phyloP scores from a whole-genome alignment of 352 stramenopile species.

The Globisporangium megalacanthum region DNA sequence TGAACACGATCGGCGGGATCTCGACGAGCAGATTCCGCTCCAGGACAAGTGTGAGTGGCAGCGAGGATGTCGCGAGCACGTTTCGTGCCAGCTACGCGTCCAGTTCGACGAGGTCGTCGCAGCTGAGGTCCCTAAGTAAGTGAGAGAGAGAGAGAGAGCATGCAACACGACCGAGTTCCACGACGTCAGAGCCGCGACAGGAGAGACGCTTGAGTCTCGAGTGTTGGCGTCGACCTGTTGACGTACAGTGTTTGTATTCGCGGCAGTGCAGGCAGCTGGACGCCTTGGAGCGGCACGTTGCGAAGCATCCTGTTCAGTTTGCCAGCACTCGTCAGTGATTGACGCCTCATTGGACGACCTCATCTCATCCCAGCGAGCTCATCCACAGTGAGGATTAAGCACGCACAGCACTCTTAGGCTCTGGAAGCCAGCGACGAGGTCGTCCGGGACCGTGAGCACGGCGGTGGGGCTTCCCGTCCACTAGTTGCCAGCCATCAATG shows the following conservation, averaged over 20 bases:
- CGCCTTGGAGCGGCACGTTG: conserved; percentile 7
- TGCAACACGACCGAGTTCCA: too few species aligned
- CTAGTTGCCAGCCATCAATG: conserved; percentile 4
- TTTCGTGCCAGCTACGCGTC: background rate
- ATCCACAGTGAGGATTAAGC: too few species aligned
- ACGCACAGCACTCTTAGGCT: conserved; percentile 6
- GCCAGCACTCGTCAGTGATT: background rate
- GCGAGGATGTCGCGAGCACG: background rate
- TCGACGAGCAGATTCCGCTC: conserved; percentile 7
- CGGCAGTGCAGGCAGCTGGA: conserved; percentile 6
- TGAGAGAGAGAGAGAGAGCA: background rate
- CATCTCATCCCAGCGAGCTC: too few species aligned
- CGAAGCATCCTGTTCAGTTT: conserved; percentile 8
- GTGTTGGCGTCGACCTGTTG: background rate
- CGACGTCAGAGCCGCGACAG: background rate
- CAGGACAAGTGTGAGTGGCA: conserved; percentile 4
- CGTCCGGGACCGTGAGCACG: conserved; percentile 5
- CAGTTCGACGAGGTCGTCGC: conserved; percentile 3
- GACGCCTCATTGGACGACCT: too few species aligned
- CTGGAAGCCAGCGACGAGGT: background rate
- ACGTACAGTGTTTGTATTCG: conserved; percentile 9
- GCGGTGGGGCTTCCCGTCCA: conserved; percentile 3
- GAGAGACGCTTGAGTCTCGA: background rate
- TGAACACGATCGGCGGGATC: conserved; percentile 3
- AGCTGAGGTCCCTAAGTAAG: conserved; percentile 6